Base-by-base conservation (phyloP, 768 basidiomycete genomes). In the Mycena kentingensis region DNA sequence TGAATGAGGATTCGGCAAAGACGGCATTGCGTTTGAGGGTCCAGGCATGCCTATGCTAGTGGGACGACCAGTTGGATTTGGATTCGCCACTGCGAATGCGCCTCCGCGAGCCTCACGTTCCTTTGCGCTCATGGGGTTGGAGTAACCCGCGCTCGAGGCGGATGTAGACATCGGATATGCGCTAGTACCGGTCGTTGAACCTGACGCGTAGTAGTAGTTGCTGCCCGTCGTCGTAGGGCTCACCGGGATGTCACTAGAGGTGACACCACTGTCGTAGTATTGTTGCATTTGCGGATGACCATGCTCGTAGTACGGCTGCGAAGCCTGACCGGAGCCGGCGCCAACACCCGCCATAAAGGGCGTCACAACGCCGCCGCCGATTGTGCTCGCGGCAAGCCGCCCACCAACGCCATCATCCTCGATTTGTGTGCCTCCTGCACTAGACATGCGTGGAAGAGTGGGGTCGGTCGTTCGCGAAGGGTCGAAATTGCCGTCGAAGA, bases 401-500 rank as follows among this genome's bases (percentile, higher is more conserved):
- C 72, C 70, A 22, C 70, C 68, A 61, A 73, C 70, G 1, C 72
- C 72, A 42, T 73, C 72, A 54, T 72, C 70, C 27, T 63, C 61
- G 4, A 11, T 28, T 7, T 29, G 8, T 15, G 37, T 44, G 16
- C 44, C 54, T 13, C 54, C 47, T 27, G 41, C 47, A 13, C 3
- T 22, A n/a, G 29, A 6, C 19, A 62, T 52, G 36, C 49, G 52
- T 28, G 58, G 58, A 15, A 59, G 46, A 42, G 54, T 55, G 27
- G 58, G 50, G 26, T 59, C 46, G 19, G 60, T 54, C 34, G 61
- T 63, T 18, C 61, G 66, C n/a, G 63, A 67, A 10, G 74, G 74
- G 57, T 74, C 72, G 34, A 76, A 74, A 65, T 76, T 72, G 27
- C 73, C 73, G 57, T 76, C 73, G 46, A 74, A 76, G 25, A 42